phyloP scores from a whole-genome alignment of 257 asterid genomes.

The Scutellaria galericulata region DNA sequence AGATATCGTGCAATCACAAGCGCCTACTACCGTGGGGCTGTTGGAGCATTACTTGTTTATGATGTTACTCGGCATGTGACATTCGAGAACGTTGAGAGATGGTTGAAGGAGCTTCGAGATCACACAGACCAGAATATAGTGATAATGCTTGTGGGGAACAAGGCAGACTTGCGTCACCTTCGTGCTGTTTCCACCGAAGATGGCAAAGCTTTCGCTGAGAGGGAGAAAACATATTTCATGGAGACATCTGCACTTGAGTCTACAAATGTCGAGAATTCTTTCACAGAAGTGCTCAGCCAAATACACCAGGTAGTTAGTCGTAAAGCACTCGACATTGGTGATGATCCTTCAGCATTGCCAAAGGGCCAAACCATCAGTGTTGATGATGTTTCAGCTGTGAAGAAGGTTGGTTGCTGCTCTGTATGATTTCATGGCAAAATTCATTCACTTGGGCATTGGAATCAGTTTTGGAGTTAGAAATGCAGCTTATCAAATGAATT shows the following conservation, averaged over 20 bases:
- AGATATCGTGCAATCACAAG: conserved; percentile 78
- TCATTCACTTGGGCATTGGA: conserved; percentile 2
- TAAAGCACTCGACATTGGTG: conserved; percentile 67
- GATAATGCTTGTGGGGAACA: conserved; percentile 77
- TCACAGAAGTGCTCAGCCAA: conserved; percentile 64
- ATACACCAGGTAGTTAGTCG: conserved; percentile 65
- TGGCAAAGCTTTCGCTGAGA: conserved; percentile 59
- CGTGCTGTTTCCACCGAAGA: conserved; percentile 72
- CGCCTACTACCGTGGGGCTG: conserved; percentile 77
- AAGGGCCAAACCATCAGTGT: conserved; percentile 60
- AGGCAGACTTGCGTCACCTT: conserved; percentile 69
- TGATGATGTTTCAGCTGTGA: conserved; percentile 62
- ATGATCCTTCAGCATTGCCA: conserved; percentile 62
- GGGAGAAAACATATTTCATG: conserved; percentile 59
- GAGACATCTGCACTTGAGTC: conserved; percentile 79
- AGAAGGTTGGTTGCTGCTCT: conserved; percentile 65
- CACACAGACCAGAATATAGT: conserved; percentile 72
- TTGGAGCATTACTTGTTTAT: conserved; percentile 71
- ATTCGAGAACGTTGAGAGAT: conserved; percentile 65
- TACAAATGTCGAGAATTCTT: conserved; percentile 68
- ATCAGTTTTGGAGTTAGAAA: conserved; percentile 23
- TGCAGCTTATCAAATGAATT: conserved; percentile 1
- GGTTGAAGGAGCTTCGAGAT: conserved; percentile 75
- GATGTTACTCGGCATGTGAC: conserved; percentile 73
- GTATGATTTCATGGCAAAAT: conserved; percentile 31